Evolutionary conservation across 805 yeast genomes (phyloP).

Genomic region (Kregervanrija fluxuum): DNA sequence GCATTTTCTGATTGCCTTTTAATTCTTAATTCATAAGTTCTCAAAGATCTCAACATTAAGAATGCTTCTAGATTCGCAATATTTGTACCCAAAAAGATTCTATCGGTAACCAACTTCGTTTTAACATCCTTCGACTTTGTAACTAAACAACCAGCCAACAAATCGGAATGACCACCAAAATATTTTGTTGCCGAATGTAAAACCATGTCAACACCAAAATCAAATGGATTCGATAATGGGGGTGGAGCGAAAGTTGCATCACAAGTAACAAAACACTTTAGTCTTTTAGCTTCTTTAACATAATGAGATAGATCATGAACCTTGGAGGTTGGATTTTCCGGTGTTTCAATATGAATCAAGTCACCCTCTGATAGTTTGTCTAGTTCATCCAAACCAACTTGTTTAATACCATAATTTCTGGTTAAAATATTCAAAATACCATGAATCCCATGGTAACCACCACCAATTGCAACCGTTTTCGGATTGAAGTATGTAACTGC

Average conservation of each 20-base stretch:
- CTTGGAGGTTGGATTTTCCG: slow-evolving; percentile 77
- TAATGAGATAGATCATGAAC: slow-evolving; percentile 54
- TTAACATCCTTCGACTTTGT: slow-evolving; percentile 48
- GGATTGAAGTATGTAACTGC: slow-evolving; percentile 67
- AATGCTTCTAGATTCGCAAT: slow-evolving; percentile 73
- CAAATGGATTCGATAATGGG: slow-evolving; percentile 75
- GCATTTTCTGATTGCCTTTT: slow-evolving; percentile 59
- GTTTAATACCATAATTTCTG: slow-evolving; percentile 51
- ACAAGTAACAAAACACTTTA: slow-evolving; percentile 65
- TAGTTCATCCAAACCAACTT: slow-evolving; percentile 45
- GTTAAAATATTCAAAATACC: slow-evolving; percentile 58
- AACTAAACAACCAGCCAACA: slow-evolving; percentile 73
- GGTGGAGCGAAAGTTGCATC: slow-evolving; percentile 96
- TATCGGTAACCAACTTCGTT: slow-evolving; percentile 46
- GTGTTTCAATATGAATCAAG: slow-evolving; percentile 77
- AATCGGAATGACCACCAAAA: slow-evolving; percentile 93
- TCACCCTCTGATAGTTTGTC: slow-evolving; percentile 52
- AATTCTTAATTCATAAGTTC: slow-evolving; percentile 74
- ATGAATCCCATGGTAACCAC: slow-evolving; percentile 81
- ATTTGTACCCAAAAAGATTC: slow-evolving; percentile 71
- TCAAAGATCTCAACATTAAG: slow-evolving; percentile 67
- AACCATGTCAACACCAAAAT: slow-evolving; percentile 80
- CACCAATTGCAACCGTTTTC: slow-evolving; percentile 60
- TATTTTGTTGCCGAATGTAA: slow-evolving; percentile 92
- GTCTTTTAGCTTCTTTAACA: slow-evolving; percentile 65